Conservation (phyloP, 352 stramenopile genomes). For the Plasmopara viticola region DNA sequence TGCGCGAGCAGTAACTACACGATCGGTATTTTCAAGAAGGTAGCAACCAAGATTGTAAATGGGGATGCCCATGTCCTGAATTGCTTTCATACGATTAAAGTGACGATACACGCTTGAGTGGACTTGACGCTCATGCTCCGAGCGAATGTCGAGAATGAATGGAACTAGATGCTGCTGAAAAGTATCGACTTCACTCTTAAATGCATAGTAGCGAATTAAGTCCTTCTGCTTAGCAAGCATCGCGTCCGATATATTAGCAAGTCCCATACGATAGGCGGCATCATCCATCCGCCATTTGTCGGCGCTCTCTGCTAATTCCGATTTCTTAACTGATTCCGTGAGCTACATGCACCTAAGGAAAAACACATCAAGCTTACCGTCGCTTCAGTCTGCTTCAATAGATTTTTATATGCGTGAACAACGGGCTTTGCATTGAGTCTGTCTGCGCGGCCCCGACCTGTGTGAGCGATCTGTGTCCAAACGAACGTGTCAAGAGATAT, state of each 20-base stretch:
- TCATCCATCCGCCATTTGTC: constrained; percentile 30
- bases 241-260: constrained; percentile 51
- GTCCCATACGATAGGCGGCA: constrained; percentile 41
- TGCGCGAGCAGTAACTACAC: constrained; percentile 44
- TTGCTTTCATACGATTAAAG: constrained; percentile 46
- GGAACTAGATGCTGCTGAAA: constrained; percentile 71
- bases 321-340: constrained; percentile 16
- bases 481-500: background rate
- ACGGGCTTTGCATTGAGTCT: constrained; percentile 36
- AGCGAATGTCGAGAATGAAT: constrained; percentile 56
- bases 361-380: constrained; percentile 28
- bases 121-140: constrained; percentile 44
- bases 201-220: constrained; percentile 51
- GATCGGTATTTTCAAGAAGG: constrained; percentile 37
- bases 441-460: constrained; percentile 7
- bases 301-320: constrained; percentile 23
- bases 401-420: constrained; percentile 41
- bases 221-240: constrained; percentile 47
- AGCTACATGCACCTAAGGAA: background rate
- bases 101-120: constrained; percentile 74
- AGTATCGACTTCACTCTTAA: constrained; percentile 76
- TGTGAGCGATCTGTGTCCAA: constrained; percentile 15
- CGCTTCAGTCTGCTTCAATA: constrained; percentile 38
- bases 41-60: constrained; percentile 68
- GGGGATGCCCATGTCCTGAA: constrained; percentile 68